phyloP scores from a whole-genome alignment of 306 rosid species.

The Argentina anserina region DNA sequence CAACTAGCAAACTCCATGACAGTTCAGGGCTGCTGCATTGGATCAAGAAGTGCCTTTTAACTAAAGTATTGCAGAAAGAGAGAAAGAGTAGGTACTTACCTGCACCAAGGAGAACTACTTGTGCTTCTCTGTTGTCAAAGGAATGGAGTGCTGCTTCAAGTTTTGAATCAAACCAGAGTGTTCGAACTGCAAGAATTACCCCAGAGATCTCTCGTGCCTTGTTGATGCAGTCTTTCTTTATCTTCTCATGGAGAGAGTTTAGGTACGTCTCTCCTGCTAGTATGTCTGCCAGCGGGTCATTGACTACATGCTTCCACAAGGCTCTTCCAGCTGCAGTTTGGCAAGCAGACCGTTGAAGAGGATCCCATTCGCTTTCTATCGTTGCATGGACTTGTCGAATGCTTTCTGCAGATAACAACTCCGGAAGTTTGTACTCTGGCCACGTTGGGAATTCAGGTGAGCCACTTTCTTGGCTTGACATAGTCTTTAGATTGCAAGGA shows the following conservation, averaged over 20 bases:
- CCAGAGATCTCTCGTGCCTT: conserved; percentile 84
- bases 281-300: conserved; percentile 74
- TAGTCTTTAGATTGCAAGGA: conserved; percentile 32
- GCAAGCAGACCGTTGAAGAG: conserved; percentile 74
- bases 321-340: conserved; percentile 98
- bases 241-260: conserved; percentile 79
- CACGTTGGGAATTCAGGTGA: conserved; percentile 44
- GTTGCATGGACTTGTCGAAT: conserved; percentile 64
- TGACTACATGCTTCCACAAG: conserved; percentile 81
- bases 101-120: conserved; percentile 93
- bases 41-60: conserved; percentile 1
- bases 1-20: background rate
- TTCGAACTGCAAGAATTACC: conserved; percentile 87
- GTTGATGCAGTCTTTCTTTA: conserved; percentile 67
- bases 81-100: conserved; percentile 44
- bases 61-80: conserved; percentile 16
- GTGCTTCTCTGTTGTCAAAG: conserved; percentile 52
- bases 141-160: conserved; percentile 62
- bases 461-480: conserved; percentile 61
- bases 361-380: conserved; percentile 76
- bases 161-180: conserved; percentile 88
- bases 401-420: conserved; percentile 45
- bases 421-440: conserved; percentile 80
- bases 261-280: conserved; percentile 82
- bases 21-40: conserved; percentile 2